Evolutionary conservation across 257 asterid genomes (phyloP), one percentile per base, ranked within the genome.

Genomic region (Scutellaria minor): DNA sequence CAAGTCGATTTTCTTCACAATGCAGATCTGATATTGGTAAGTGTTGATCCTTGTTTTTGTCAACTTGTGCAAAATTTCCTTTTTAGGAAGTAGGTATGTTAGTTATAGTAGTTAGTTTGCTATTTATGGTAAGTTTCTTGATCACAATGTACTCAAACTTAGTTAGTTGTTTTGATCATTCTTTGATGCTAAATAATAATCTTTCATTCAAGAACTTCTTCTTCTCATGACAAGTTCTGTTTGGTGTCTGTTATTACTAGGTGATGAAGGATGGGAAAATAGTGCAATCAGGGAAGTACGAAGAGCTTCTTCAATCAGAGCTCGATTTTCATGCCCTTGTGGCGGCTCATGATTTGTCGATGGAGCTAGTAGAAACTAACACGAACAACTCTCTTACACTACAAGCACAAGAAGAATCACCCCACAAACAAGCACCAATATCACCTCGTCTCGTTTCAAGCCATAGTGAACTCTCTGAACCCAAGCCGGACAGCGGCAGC

Each of bases 1-100:
- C 96, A 91, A 76, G 85, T 89, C 18, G 95, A 89, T 72, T 91
- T 91, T 80, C 82, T 91, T 48, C 86, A 83, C 66, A 88, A 87
- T 75, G 96, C 84, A 35, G 93, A 91, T 83, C 85, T 74, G 14
- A 85, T 91, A 10, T 0, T 89, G 83, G 97, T 89, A 79, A 53
- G 75, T 58, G 22, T 66, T n/a, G 35, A 6, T 27, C 39, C 6
- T 59, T 24, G 39, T 18, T 14, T 15, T 67, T 10, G 3, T 5
- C 1, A 51, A 51, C 6, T 27, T 27, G 35, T 27, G 0, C 35
- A 27, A 27, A 27, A 0, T 27, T 27, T 27, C 35, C 35, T 27
- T 27, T 27, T 27, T 27, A 3, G 35, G 35, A 27, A 27, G 35
- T 27, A 27, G 35, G 2, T 27, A 27, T 27, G 35, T 27, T 27